phyloP scores from a whole-genome alignment of 768 basidiomycete species.

The Tulasnella sp. region DNA sequence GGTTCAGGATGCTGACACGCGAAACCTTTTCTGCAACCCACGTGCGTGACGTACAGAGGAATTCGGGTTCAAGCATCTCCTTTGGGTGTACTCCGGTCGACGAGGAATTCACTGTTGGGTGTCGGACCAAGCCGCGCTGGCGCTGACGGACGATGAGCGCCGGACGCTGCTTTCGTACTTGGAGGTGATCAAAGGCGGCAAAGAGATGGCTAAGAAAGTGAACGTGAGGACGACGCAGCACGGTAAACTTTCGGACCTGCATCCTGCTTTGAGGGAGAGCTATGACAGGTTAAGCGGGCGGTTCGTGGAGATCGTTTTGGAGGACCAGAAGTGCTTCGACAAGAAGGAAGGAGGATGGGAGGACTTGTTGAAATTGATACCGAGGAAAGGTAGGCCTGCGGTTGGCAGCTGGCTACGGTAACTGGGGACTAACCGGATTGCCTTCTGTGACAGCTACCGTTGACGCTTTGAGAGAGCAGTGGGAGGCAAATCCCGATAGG shows the following conservation, averaged over 20 bases:
- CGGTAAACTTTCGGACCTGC: conserved; percentile 46
- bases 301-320: conserved; percentile 67
- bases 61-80: conserved; percentile 82
- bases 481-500: conserved; percentile 52
- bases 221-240: conserved; percentile 54
- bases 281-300: conserved; percentile 49
- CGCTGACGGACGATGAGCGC: conserved; percentile 86
- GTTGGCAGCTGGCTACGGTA: background rate
- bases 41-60: conserved; percentile 48
- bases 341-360: conserved; percentile 63
- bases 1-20: too few relatives aligned
- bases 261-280: conserved; percentile 65
- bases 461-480: conserved; percentile 51
- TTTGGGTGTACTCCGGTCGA: conserved; percentile 99
- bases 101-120: conserved; percentile 99
- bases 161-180: conserved; percentile 82
- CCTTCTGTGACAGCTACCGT: conserved; percentile 40
- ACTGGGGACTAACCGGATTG: background rate
- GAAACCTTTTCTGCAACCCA: too few relatives aligned
- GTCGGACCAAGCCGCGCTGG: conserved; percentile 82
- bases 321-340: conserved; percentile 81
- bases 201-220: conserved; percentile 76
- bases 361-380: conserved; percentile 67
- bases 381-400: conserved; percentile 49
- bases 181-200: conserved; percentile 76